Conservation (phyloP, 1,284 basidiomycete genomes). For the Clitocybe nebularis region DNA sequence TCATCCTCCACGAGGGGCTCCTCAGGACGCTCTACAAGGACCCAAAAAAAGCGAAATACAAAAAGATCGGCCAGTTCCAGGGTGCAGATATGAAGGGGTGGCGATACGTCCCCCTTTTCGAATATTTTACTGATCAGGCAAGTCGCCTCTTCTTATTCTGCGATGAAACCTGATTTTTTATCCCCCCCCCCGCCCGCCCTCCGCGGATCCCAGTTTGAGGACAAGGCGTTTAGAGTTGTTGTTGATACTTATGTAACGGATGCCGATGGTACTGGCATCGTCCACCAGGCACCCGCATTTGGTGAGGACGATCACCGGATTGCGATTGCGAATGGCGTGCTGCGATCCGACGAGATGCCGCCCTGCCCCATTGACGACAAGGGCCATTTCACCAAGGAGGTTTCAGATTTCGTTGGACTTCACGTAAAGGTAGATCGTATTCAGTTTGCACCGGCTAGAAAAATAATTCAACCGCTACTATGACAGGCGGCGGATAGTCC, state of each 20-base stretch:
- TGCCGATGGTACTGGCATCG: constrained; percentile 94
- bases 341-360: constrained; percentile 86
- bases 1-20: constrained; percentile 89
- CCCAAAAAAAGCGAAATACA: constrained; percentile 95
- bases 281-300: constrained; percentile 98
- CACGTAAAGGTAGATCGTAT: constrained; percentile 75
- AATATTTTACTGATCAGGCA: constrained; percentile 94
- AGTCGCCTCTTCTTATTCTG: constrained; percentile 6
- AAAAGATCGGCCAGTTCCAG: constrained; percentile 84
- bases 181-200: too few relatives aligned
- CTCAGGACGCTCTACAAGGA: constrained; percentile 95
- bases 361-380: constrained; percentile 94
- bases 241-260: constrained; percentile 93
- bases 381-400: constrained; percentile 86
- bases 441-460: background rate
- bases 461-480: background rate
- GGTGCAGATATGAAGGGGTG: constrained; percentile 94
- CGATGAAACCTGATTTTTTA: too few relatives aligned
- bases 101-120: constrained; percentile 94
- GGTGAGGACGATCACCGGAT: constrained; percentile 99
- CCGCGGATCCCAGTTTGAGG: constrained; percentile 71
- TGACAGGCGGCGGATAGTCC: constrained; percentile 85
- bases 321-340: constrained; percentile 79
- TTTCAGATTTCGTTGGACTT: constrained; percentile 87
- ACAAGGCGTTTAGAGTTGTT: constrained; percentile 88